phyloP scores from a whole-genome alignment of 2,329 filamentous ascomycete genomes.

The Fusarium praegraminearum region DNA sequence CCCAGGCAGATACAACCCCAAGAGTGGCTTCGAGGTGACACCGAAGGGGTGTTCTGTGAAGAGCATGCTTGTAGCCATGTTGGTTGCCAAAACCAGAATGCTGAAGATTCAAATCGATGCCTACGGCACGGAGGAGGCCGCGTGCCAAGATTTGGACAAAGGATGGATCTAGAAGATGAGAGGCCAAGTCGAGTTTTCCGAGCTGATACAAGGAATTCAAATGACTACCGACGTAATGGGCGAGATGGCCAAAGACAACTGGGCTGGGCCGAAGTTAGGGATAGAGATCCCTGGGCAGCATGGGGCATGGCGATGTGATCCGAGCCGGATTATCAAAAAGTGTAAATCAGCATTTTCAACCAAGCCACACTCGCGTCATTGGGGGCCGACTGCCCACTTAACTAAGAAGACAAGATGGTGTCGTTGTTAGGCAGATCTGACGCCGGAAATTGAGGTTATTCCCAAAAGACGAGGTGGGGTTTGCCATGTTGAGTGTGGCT shows the following conservation, averaged over 20 bases:
- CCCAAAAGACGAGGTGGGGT: slow-evolving; percentile 7
- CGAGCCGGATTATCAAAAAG: slow-evolving; percentile 1
- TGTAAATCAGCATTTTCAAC: slow-evolving; percentile 1
- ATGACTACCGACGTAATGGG: not conserved
- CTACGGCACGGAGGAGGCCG: slow-evolving; percentile 26
- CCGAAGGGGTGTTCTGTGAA: slow-evolving; percentile 34
- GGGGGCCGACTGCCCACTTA: not conserved
- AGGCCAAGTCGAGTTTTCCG: not conserved
- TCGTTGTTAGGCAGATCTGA: not conserved
- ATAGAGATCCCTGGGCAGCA: slow-evolving; percentile 29
- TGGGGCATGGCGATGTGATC: slow-evolving; percentile 36
- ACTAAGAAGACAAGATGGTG: not conserved
- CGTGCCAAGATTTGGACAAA: slow-evolving; percentile 1
- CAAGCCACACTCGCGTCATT: slow-evolving; percentile 7
- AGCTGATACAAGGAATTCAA: not conserved
- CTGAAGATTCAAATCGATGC: slow-evolving; percentile 30
- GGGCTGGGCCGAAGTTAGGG: slow-evolving; percentile 34
- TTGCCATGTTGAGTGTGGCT: slow-evolving; percentile 6
- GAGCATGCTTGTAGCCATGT: slow-evolving; percentile 37
- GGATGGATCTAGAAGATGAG: not conserved
- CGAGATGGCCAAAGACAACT: slow-evolving; percentile 22
- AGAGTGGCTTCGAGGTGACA: not conserved
- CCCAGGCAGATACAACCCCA: slow-evolving; percentile 12
- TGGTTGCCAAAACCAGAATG: slow-evolving; percentile 34
- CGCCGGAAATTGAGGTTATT: slow-evolving; percentile 20